phyloP scores from a whole-genome alignment of 2,329 filamentous ascomycete genomes.

The Aspergillus pseudoviridinutans region DNA sequence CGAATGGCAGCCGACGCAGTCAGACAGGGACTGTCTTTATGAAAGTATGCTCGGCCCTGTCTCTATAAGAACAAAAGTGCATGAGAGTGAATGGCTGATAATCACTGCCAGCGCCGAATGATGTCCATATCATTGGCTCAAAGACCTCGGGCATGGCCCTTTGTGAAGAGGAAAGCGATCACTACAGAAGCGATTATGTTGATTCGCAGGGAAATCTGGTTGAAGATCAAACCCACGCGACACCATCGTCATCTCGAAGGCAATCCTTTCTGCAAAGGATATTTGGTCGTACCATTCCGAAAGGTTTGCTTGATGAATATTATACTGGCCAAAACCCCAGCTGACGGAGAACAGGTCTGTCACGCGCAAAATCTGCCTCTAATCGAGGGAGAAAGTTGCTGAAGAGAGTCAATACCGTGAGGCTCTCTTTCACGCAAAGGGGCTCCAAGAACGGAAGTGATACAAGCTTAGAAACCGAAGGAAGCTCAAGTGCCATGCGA shows the following conservation, averaged over 20 bases:
- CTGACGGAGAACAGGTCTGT: conserved; percentile 17
- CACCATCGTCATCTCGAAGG: conserved; percentile 14
- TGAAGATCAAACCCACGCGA: conserved; percentile 4
- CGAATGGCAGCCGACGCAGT: conserved; percentile 5
- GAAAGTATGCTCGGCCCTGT: conserved; percentile 11
- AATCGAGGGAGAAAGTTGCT: conserved; percentile 23
- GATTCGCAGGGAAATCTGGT: conserved; percentile 11
- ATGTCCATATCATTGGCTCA: conserved; percentile 3
- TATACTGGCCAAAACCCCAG: neutral
- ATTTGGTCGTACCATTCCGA: conserved; percentile 22
- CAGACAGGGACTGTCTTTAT: conserved; percentile 13
- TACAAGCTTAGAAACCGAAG: conserved; percentile 11
- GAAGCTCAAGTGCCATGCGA: conserved; percentile 7
- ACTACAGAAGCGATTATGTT: conserved; percentile 3
- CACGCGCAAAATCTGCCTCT: conserved; percentile 19
- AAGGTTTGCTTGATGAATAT: conserved; percentile 15
- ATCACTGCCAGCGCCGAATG: conserved; percentile 6
- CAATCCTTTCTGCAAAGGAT: conserved; percentile 23
- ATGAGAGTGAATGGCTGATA: neutral
- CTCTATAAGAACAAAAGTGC: neutral
- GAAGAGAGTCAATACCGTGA: conserved; percentile 26
- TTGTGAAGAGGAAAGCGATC: conserved; percentile 19
- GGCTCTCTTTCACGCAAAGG: conserved; percentile 27
- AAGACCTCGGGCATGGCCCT: conserved; percentile 11
- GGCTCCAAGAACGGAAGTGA: conserved; percentile 13